phyloP scores from a whole-genome alignment of 208 protist species.

The Endotrypanum monterogeii region DNA sequence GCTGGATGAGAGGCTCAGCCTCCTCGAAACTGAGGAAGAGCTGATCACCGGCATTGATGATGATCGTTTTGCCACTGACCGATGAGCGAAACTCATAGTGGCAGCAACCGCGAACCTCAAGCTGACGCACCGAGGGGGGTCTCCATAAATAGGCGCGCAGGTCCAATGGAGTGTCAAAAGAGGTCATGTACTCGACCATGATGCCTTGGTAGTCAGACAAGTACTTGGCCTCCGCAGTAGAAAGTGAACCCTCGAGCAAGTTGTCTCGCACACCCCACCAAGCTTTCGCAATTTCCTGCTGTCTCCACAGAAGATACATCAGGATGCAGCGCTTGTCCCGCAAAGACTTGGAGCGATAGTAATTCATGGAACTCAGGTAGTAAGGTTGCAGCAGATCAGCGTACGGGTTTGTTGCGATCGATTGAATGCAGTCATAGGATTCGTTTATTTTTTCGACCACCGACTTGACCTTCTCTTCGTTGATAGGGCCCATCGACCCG shows the following conservation, averaged over 20 bases:
- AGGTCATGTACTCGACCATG: slow-evolving; percentile 91
- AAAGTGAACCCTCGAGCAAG: slow-evolving; percentile 44
- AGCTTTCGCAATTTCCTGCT: slow-evolving; percentile 52
- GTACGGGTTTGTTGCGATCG: slow-evolving; percentile 71
- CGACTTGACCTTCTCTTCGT: slow-evolving; percentile 69
- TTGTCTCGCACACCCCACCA: slow-evolving; percentile 87
- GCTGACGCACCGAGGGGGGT: slow-evolving; percentile 71
- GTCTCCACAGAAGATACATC: slow-evolving; percentile 80
- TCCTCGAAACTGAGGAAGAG: slow-evolving; percentile 81
- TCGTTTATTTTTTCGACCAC: slow-evolving; percentile 65
- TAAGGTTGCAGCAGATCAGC: slow-evolving; percentile 69
- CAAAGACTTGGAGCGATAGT: slow-evolving; percentile 76
- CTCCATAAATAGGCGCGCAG: slow-evolving; percentile 81
- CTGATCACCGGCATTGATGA: slow-evolving; percentile 78
- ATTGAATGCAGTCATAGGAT: slow-evolving; percentile 53
- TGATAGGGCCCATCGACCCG: slow-evolving; percentile 51
- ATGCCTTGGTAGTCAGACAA: slow-evolving; percentile 73
- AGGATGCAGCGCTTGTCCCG: slow-evolving; percentile 83
- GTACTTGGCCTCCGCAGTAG: slow-evolving; percentile 59
- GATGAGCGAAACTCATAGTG: slow-evolving; percentile 80
- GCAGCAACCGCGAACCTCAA: slow-evolving; percentile 74
- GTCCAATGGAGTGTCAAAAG: slow-evolving; percentile 81
- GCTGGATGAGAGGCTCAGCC: slow-evolving; percentile 80
- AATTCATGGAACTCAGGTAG: slow-evolving; percentile 74
- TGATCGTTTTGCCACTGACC: slow-evolving; percentile 67